phyloP scores from a whole-genome alignment of 345 rosid species.

The Linum usitatissimum region DNA sequence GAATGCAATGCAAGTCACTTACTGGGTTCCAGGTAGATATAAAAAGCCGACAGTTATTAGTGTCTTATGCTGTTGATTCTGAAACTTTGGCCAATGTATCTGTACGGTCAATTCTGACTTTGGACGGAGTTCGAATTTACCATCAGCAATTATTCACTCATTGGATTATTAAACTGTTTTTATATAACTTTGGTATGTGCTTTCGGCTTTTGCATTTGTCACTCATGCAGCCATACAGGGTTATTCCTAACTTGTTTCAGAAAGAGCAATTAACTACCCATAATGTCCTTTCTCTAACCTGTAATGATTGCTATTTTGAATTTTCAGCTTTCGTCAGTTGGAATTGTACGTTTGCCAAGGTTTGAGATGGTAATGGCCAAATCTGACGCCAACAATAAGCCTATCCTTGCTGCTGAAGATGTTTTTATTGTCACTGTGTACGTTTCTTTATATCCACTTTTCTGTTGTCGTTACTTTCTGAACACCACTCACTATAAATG shows the following conservation, averaged over 20 bases:
- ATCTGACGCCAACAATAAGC: constrained; percentile 74
- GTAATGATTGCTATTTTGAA: constrained; percentile 27
- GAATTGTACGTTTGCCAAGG: constrained; percentile 76
- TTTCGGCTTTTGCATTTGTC: background rate
- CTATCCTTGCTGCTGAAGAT: constrained; percentile 86
- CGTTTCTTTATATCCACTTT: constrained; percentile 20
- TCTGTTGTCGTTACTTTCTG: constrained; percentile 8
- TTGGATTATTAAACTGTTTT: too few relatives aligned
- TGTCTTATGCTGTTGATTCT: background rate
- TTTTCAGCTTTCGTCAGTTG: constrained; percentile 84
- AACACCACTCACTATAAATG: constrained; percentile 6
- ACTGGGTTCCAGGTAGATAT: constrained; percentile 74
- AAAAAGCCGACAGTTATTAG: background rate
- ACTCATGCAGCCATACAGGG: background rate
- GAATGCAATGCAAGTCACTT: constrained; percentile 86
- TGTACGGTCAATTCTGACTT: background rate
- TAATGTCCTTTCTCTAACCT: constrained; percentile 12
- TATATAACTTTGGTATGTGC: background rate
- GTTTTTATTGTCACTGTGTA: constrained; percentile 76
- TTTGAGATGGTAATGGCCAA: constrained; percentile 94
- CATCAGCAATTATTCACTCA: too few relatives aligned
- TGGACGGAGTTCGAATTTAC: background rate
- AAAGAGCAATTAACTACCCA: background rate
- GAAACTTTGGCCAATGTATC: background rate
- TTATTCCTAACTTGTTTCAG: background rate